These are phyloP conservation scores for Staphylotrichum longicolle DNA, from an alignment of 495 filamentous ascomycete genomes.

Conservation along the genomic window DNA sequence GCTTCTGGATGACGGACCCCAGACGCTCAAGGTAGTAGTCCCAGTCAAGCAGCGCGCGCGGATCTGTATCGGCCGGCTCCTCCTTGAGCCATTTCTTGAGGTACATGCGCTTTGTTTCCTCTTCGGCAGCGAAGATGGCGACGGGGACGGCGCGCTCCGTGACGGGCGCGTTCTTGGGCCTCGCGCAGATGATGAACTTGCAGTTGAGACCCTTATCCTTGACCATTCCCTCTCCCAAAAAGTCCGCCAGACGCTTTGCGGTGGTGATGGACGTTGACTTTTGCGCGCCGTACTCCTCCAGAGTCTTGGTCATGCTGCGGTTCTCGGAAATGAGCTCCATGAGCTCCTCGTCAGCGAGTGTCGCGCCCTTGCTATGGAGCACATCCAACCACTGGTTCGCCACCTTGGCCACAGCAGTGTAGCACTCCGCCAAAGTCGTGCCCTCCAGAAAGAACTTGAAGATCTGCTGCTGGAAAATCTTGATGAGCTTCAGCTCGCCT, in stretches of 20 bases:
- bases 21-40: conserved; percentile 93
- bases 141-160: conserved; percentile 93
- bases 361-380: conserved; percentile 77
- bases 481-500: conserved; percentile 98
- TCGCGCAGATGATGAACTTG: conserved; percentile 96
- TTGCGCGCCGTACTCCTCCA: conserved; percentile 92
- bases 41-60: conserved; percentile 87
- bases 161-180: conserved; percentile 83
- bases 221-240: conserved; percentile 96
- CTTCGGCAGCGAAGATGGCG: conserved; percentile 93
- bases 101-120: conserved; percentile 81
- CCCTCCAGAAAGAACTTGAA: conserved; percentile 99
- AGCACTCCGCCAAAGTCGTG: conserved; percentile 79
- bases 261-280: conserved; percentile 99
- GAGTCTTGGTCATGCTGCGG: conserved; percentile 91
- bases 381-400: conserved; percentile 97
- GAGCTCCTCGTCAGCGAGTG: conserved; percentile 90
- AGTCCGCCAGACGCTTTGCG: conserved; percentile 91
- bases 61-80: conserved; percentile 91
- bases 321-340: conserved; percentile 99
- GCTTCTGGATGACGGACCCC: conserved; percentile 94
- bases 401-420: conserved; percentile 88
- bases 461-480: conserved; percentile 98
- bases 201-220: conserved; percentile 99
- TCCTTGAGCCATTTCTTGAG: conserved; percentile 93